phyloP scores from a whole-genome alignment of 2,329 filamentous ascomycete species.

The Colletotrichum tamarilloi region DNA sequence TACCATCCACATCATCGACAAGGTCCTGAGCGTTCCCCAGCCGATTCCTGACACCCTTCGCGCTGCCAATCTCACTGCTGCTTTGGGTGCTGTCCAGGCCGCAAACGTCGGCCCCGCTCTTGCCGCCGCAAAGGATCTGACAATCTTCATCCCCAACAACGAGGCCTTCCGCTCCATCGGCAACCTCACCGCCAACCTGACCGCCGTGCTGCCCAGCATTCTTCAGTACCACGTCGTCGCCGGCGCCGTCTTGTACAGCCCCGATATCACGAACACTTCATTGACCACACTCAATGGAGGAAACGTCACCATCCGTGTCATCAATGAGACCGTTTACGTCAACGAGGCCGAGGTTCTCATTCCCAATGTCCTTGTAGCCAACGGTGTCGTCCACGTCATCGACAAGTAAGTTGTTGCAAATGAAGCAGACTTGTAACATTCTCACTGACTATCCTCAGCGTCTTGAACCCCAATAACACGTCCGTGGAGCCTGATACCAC shows the following conservation, averaged over 20 bases:
- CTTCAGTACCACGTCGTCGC: conserved; percentile 74
- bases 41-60: conserved; percentile 54
- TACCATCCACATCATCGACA: conserved; percentile 64
- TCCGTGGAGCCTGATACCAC: conserved; percentile 53
- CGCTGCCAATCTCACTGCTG: conserved; percentile 56
- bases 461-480: conserved; percentile 67
- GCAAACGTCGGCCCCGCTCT: conserved; percentile 55
- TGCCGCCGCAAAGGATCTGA: conserved; percentile 59
- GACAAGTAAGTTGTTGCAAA: conserved; percentile 58
- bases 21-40: conserved; percentile 57
- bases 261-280: conserved; percentile 34
- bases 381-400: conserved; percentile 68
- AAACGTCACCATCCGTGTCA: conserved; percentile 44
- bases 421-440: not conserved
- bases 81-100: conserved; percentile 57
- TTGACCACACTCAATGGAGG: conserved; percentile 37
- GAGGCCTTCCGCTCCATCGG: conserved; percentile 68
- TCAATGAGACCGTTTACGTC: conserved; percentile 58
- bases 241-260: conserved; percentile 64
- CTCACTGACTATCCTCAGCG: conserved; percentile 45
- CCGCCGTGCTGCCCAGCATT: conserved; percentile 60
- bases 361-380: conserved; percentile 61
- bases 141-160: conserved; percentile 74
- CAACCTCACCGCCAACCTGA: conserved; percentile 59
- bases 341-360: conserved; percentile 61